Evolutionary conservation across 148 eudicot genomes (phyloP).

Genomic region (Cornus controversa): DNA sequence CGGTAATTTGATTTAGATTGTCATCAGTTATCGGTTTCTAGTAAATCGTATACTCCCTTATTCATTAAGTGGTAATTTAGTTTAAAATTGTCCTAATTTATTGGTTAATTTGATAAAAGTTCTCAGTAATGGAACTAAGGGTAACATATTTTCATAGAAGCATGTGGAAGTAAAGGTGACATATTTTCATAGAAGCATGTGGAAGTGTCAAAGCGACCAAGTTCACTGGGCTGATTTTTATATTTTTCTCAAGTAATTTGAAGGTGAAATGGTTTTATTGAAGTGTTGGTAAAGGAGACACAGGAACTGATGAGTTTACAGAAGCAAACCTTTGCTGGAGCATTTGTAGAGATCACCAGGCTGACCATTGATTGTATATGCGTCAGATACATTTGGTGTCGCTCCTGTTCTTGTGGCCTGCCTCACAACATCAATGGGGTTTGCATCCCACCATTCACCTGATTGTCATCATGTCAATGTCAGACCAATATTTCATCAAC

Average conservation of each 20-base stretch:
- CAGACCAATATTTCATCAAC: not conserved
- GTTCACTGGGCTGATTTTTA: not conserved
- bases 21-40: no score
- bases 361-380: slow-evolving; percentile 91
- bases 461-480: slow-evolving; percentile 9
- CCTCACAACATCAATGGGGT: slow-evolving; percentile 63
- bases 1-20: no score
- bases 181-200: no score
- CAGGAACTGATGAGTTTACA: not conserved
- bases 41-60: no score
- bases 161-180: not conserved
- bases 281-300: not conserved
- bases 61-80: no score
- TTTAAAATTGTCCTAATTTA: no score
- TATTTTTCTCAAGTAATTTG: not conserved
- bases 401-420: slow-evolving; percentile 79
- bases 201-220: not conserved
- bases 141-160: no score
- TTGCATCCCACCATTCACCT: slow-evolving; percentile 97
- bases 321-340: slow-evolving; percentile 61
- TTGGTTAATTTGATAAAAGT: no score
- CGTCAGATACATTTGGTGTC: slow-evolving; percentile 80
- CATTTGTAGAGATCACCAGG: slow-evolving; percentile 94
- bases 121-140: no score
- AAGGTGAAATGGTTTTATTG: not conserved